These are phyloP conservation scores for Phytophthora sojae DNA, from an alignment of 352 stramenopile species.

Conservation along the genomic window DNA sequence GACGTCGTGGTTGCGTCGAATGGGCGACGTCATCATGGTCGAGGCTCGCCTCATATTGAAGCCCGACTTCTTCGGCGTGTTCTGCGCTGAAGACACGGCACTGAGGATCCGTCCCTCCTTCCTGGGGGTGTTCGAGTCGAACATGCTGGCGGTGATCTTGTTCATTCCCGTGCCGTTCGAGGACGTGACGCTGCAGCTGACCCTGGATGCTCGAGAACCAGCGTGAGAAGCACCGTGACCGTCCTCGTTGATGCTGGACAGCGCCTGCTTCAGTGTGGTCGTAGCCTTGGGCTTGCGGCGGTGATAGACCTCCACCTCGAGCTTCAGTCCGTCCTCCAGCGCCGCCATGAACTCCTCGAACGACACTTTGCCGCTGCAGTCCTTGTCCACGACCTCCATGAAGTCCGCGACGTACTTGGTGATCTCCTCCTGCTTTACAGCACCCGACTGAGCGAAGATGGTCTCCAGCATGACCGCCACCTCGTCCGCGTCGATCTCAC, in stretches of 20 bases:
- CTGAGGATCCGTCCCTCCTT: conserved; percentile 42
- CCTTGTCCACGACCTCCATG: conserved; percentile 76
- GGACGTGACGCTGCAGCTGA: conserved; percentile 42
- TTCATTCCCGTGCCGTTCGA: conserved; percentile 35
- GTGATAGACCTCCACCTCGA: conserved; percentile 79
- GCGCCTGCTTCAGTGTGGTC: conserved; percentile 21
- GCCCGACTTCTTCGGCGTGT: conserved; percentile 30
- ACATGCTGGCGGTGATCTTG: conserved; percentile 46
- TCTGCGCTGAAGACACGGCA: conserved; percentile 40
- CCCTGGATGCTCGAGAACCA: conserved; percentile 3
- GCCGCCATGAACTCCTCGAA: conserved; percentile 87
- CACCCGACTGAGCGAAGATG: conserved; percentile 81
- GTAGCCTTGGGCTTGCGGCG: conserved; percentile 45
- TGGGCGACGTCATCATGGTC: conserved; percentile 56
- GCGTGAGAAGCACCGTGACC: conserved; percentile 12
- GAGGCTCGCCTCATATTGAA: conserved; percentile 34
- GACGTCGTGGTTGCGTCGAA: conserved; percentile 82
- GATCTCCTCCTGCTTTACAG: conserved; percentile 78
- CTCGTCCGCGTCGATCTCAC: conserved; percentile 83
- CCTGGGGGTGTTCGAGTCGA: conserved; percentile 57
- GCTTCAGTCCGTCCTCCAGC: conserved; percentile 76
- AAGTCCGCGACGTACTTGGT: conserved; percentile 77
- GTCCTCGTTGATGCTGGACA: conserved; percentile 54
- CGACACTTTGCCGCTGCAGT: conserved; percentile 73
- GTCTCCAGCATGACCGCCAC: conserved; percentile 78